phyloP scores from a whole-genome alignment of 2,329 filamentous ascomycete species.

The Pseudocercospora crystallina region DNA sequence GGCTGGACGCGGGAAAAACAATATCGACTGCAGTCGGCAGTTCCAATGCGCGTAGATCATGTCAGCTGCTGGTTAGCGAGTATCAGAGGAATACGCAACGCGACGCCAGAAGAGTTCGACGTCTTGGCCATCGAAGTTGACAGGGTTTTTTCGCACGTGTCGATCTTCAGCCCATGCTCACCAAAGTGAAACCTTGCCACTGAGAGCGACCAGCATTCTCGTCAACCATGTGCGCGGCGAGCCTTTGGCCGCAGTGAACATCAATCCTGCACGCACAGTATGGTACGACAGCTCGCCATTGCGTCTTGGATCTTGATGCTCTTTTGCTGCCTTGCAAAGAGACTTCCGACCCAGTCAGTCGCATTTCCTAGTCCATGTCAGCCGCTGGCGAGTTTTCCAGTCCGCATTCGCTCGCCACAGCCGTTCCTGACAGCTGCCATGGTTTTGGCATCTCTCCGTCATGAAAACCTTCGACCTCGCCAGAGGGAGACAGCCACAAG shows the following conservation, averaged over 20 bases:
- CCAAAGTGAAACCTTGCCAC: conserved; percentile 11
- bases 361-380: no score
- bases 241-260: no score
- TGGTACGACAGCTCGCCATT: conserved; percentile 8
- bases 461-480: no score
- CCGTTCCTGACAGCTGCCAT: no score
- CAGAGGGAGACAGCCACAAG: no score
- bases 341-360: no score
- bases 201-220: not conserved
- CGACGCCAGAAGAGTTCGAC: not conserved
- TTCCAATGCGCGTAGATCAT: conserved; percentile 1
- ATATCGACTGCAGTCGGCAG: conserved; percentile 5
- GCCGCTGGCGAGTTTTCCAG: no score
- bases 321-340: not conserved
- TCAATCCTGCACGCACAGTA: no score
- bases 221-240: no score
- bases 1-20: not conserved
- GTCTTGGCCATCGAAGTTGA: not conserved
- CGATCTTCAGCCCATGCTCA: no score
- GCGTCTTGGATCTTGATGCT: conserved; percentile 4
- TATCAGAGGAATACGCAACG: not conserved
- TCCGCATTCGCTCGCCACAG: no score
- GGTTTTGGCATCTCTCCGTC: no score
- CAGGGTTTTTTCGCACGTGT: conserved; percentile 8
- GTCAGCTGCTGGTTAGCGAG: conserved; percentile 16